Conservation (phyloP, 2,329 filamentous ascomycete species). For the Trichoderma endophyticum region DNA sequence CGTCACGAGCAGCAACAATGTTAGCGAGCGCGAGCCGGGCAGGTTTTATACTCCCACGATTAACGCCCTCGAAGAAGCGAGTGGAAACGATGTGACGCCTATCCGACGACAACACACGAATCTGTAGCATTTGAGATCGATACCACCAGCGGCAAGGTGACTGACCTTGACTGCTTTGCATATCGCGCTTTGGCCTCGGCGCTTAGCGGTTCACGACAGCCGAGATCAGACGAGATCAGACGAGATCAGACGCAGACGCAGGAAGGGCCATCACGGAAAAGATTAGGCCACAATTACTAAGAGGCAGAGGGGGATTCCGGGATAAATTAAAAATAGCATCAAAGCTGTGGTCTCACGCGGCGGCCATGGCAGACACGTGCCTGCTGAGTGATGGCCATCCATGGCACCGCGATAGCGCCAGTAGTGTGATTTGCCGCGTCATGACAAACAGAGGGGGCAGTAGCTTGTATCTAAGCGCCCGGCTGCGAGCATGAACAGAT, state of each 20-base stretch:
- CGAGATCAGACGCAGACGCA: constrained; percentile 6
- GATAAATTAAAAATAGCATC: constrained; percentile 38
- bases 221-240: background rate
- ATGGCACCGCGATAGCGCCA: constrained; percentile 25
- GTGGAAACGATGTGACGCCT: background rate
- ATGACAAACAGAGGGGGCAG: constrained; percentile 4
- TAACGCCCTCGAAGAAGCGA: background rate
- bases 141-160: background rate
- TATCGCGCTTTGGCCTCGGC: background rate
- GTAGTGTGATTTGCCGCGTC: constrained; percentile 18
- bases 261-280: background rate
- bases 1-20: background rate
- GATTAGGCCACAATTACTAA: constrained; percentile 19
- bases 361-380: constrained; percentile 22
- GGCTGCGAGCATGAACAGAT: background rate
- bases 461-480: constrained; percentile 21
- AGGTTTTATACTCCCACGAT: constrained; percentile 6
- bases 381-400: constrained; percentile 21
- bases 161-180: background rate
- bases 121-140: background rate
- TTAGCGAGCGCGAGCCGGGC: background rate
- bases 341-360: background rate
- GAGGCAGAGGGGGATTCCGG: constrained; percentile 21
- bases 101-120: background rate
- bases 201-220: constrained; percentile 14